A percentile compares a stretch with the other conserved stretches of the same genome.
These are phyloP conservation scores for Salinomyces thailandicus DNA, from an alignment of 2,329 filamentous ascomycete species.

Conservation along the genomic window DNA sequence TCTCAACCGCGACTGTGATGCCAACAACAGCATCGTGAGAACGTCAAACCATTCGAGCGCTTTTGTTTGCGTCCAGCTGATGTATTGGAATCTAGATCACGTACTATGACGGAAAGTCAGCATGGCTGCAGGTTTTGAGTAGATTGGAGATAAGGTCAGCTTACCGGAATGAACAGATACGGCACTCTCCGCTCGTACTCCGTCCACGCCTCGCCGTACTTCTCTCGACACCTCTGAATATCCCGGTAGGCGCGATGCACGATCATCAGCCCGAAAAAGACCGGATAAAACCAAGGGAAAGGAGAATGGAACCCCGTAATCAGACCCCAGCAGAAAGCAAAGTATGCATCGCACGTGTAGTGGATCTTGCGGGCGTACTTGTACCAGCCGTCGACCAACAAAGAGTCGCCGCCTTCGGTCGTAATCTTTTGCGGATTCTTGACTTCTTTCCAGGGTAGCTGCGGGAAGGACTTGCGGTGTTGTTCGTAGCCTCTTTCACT, in stretches of 20 bases:
- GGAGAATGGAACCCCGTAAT: slow-evolving; percentile 71
- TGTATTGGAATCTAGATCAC: too few relatives aligned
- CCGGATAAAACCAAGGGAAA: slow-evolving; percentile 81
- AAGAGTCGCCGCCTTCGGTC: slow-evolving; percentile 61
- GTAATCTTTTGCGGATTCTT: slow-evolving; percentile 70
- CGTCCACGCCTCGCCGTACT: slow-evolving; percentile 73
- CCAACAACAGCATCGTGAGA: too few relatives aligned
- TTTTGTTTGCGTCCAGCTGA: too few relatives aligned
- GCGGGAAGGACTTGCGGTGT: slow-evolving; percentile 72
- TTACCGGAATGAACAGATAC: slow-evolving; percentile 68
- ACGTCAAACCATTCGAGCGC: too few relatives aligned
- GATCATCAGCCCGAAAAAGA: slow-evolving; percentile 75
- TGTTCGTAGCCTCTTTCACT: slow-evolving; percentile 62
- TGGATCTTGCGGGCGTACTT: slow-evolving; percentile 44
- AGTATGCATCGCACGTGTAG: slow-evolving; percentile 71
- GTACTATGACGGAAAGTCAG: too few relatives aligned
- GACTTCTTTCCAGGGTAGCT: slow-evolving; percentile 78
- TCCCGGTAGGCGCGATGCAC: slow-evolving; percentile 66
- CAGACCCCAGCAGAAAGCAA: slow-evolving; percentile 67
- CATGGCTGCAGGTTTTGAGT: too few relatives aligned
- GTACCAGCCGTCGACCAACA: slow-evolving; percentile 80
- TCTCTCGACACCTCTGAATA: slow-evolving; percentile 61
- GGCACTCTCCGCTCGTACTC: slow-evolving; percentile 73
- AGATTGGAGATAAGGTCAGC: too few relatives aligned
- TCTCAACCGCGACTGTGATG: too few relatives aligned